Conservation (phyloP, 208 protist species). For the Polymyxa betae region DNA sequence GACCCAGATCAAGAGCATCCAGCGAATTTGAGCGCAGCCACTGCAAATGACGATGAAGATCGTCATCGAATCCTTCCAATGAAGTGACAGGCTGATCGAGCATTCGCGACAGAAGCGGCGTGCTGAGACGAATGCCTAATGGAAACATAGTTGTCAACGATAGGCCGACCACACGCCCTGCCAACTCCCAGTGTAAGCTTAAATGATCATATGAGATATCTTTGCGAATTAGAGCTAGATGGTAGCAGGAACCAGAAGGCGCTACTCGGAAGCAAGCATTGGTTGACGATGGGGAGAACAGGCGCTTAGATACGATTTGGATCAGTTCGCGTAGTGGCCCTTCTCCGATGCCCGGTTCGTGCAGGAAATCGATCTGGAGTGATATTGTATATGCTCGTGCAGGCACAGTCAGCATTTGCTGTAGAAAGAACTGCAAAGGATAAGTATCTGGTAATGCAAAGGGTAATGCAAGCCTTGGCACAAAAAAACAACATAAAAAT, state of each 20-base stretch:
- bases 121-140: neutral
- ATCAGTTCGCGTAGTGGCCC: constrained; percentile 26
- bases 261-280: neutral
- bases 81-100: neutral
- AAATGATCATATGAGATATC: neutral
- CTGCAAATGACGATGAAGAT: neutral
- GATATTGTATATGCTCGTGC: neutral
- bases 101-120: neutral
- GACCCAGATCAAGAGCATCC: neutral
- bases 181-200: constrained; percentile 14
- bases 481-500: too few relatives aligned
- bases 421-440: constrained; percentile 9
- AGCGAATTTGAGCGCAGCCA: neutral
- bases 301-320: neutral
- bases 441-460: too few relatives aligned
- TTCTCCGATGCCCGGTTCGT: constrained; percentile 40
- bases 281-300: neutral
- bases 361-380: constrained; percentile 13
- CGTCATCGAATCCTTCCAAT: constrained; percentile 30
- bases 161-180: constrained; percentile 12
- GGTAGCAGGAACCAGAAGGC: neutral
- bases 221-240: neutral
- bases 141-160: constrained; percentile 36
- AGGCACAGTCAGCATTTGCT: constrained; percentile 37
- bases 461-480: too few relatives aligned